These are phyloP conservation scores for Solanum chilense DNA, from an alignment of 257 asterid species.

Conservation along the genomic window DNA sequence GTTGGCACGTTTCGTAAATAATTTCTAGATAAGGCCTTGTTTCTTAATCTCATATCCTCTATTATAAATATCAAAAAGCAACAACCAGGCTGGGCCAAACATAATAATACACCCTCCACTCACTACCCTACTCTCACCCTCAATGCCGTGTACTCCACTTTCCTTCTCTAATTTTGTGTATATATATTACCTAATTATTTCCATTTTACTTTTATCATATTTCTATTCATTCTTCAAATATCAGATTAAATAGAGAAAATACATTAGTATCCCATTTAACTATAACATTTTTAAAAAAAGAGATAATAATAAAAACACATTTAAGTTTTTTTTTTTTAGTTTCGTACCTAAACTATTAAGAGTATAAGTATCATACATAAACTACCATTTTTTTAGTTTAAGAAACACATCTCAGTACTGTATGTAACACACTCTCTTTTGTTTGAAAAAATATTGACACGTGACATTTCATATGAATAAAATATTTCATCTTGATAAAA, in stretches of 20 bases:
- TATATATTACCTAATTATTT: no score
- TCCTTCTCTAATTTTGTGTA: neutral
- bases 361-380: accelerated
- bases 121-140: neutral
- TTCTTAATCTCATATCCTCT: neutral
- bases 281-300: no score
- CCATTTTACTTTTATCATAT: neutral
- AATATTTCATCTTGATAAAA: no score
- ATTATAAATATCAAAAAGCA: neutral
- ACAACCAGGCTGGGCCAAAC: neutral
- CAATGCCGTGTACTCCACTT: neutral
- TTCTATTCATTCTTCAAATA: neutral
- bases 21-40: neutral
- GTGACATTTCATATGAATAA: accelerated
- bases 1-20: neutral
- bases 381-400: no score
- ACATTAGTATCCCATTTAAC: no score
- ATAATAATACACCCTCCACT: neutral
- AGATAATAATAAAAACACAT: no score
- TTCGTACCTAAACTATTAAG: no score
- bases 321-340: accelerated
- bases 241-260: neutral
- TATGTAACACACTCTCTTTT: no score
- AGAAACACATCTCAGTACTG: no score
- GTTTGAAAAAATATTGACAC: no score